Conservation (phyloP, 73 alveolate species). For the Paramecium tetraurelia region DNA sequence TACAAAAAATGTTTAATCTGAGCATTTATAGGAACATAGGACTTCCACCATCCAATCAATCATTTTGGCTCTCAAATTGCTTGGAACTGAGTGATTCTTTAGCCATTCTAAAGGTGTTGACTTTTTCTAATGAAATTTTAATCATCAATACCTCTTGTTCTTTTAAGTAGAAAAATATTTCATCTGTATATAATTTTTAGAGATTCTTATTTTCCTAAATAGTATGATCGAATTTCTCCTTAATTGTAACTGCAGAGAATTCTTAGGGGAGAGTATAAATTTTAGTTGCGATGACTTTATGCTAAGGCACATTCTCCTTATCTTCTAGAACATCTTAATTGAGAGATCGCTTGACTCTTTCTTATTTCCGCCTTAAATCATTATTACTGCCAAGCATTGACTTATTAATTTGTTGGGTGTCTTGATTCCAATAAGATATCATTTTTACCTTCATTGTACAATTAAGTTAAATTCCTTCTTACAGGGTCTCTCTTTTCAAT, state of each 20-base stretch:
- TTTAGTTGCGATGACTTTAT: background rate
- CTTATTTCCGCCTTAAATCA: background rate
- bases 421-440: background rate
- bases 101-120: constrained; percentile 26
- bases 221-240: background rate
- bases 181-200: background rate
- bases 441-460: constrained; percentile 5
- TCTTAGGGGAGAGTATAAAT: background rate
- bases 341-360: background rate
- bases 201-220: background rate
- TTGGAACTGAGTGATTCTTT: constrained; percentile 67
- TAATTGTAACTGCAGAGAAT: background rate
- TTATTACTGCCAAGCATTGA: background rate
- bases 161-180: background rate
- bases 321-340: background rate
- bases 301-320: constrained; percentile 34
- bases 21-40: constrained; percentile 73
- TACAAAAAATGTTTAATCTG: constrained; percentile 80
- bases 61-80: constrained; percentile 84
- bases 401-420: background rate
- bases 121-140: background rate
- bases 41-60: constrained; percentile 97
- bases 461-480: background rate
- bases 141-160: background rate
- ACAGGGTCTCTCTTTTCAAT: background rate